Evolutionary conservation across 768 basidiomycete species (phyloP).

Genomic region (Naganishia antarctica): DNA sequence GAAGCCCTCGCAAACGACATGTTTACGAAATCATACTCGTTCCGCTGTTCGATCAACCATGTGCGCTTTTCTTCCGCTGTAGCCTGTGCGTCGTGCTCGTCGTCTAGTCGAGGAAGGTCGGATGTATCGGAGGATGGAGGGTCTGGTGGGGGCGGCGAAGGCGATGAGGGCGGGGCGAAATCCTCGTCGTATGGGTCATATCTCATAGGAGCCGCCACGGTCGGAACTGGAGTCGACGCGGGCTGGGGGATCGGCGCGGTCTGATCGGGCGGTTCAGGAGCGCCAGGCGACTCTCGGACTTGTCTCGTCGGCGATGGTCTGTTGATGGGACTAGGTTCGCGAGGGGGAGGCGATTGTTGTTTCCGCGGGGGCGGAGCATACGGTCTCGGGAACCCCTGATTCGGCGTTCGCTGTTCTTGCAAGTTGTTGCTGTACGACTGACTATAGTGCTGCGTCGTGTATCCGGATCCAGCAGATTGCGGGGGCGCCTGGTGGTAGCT

Average conservation of each 20-base stretch:
- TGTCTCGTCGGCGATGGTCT: no score
- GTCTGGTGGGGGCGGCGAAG: neutral
- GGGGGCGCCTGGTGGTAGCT: neutral
- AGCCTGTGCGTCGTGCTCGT: neutral
- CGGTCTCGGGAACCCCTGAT: neutral
- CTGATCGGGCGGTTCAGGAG: no score
- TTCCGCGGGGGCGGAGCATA: neutral
- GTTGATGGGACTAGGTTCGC: neutral
- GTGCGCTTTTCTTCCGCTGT: neutral
- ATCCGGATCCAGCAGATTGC: no score
- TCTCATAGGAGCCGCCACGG: neutral
- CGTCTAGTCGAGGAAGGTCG: neutral
- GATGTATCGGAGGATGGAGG: neutral
- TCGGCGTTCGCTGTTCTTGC: neutral
- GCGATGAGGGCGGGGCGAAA: neutral
- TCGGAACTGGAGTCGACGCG: no score
- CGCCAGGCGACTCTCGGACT: no score
- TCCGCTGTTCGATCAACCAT: neutral
- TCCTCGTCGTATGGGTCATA: slow-evolving; percentile 16
- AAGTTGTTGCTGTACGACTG: neutral
- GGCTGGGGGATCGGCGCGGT: no score
- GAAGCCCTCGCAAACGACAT: neutral
- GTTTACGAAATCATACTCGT: slow-evolving; percentile 8
- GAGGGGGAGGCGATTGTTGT: neutral
- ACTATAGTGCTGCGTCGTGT: neutral